Conservation (phyloP, 75 land plant species). For the Cupressus sempervirens region DNA sequence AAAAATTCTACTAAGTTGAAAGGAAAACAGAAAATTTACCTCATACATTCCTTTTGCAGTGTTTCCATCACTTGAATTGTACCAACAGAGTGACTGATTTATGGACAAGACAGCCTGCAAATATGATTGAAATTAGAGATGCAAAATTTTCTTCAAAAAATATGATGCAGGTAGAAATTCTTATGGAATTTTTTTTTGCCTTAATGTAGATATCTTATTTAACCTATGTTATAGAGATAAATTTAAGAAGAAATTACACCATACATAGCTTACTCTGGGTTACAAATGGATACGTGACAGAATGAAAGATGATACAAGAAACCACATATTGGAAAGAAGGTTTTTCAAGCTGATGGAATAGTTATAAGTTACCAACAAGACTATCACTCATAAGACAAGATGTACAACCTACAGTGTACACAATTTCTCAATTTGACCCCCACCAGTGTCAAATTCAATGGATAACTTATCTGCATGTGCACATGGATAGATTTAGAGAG, state of each 20-base stretch:
- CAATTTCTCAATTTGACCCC: neutral
- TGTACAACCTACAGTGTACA: neutral
- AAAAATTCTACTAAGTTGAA: neutral
- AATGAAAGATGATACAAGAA: neutral
- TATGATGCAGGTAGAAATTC: neutral
- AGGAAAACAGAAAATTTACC: neutral
- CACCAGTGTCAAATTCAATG: neutral
- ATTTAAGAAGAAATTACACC: neutral
- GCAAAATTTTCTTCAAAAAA: neutral
- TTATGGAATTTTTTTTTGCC: neutral
- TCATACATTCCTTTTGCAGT: slow-evolving; percentile 1
- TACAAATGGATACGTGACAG: neutral
- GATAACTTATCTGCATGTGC: neutral
- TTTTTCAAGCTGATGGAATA: neutral
- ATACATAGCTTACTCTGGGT: neutral
- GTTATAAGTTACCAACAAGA: neutral
- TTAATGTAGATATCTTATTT: too few species aligned
- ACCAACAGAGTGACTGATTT: slow-evolving; percentile 4
- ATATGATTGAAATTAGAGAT: neutral
- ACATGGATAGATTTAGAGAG: neutral
- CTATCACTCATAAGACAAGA: neutral
- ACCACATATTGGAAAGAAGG: neutral
- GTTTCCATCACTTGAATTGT: slow-evolving; percentile 7
- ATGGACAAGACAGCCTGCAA: neutral
- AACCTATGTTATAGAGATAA: neutral